Conservation (phyloP, 257 asterid genomes). For the Scutellaria barbata region DNA sequence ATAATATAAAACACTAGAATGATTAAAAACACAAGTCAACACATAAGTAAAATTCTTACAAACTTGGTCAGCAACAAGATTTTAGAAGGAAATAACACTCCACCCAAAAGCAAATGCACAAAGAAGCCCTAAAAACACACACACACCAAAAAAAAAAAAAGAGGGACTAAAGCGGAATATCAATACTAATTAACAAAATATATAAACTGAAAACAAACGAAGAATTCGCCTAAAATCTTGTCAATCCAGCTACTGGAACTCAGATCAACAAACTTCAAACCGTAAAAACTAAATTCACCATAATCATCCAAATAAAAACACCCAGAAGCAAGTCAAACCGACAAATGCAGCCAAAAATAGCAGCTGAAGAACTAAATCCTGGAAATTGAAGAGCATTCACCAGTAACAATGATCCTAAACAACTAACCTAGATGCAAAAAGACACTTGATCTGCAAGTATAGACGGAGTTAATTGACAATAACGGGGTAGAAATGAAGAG, state of each 20-base stretch:
- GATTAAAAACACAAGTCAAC: slow-evolving; percentile 29
- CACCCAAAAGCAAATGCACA: slow-evolving; percentile 8
- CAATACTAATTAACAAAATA: slow-evolving; percentile 8
- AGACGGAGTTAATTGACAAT: slow-evolving; percentile 21
- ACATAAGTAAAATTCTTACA: background rate
- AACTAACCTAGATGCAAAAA: slow-evolving; percentile 21
- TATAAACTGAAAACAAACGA: slow-evolving; percentile 17
- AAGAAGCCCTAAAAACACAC: slow-evolving; percentile 12
- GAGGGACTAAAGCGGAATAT: background rate
- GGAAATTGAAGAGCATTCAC: slow-evolving; percentile 26
- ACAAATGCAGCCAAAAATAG: slow-evolving; percentile 35
- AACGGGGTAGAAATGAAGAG: slow-evolving; percentile 28
- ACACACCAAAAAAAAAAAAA: background rate
- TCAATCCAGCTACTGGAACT: slow-evolving; percentile 19
- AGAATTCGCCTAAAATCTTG: slow-evolving; percentile 20
- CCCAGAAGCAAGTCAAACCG: slow-evolving; percentile 34
- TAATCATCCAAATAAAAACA: slow-evolving; percentile 14
- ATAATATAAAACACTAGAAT: slow-evolving; percentile 20
- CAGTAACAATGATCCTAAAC: slow-evolving; percentile 1
- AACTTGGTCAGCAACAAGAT: slow-evolving; percentile 24
- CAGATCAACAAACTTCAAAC: slow-evolving; percentile 39
- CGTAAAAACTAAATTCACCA: slow-evolving; percentile 22
- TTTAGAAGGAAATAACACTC: slow-evolving; percentile 25
- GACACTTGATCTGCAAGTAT: slow-evolving; percentile 42
- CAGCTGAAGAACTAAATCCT: slow-evolving; percentile 14